Conservation (phyloP, 1,284 basidiomycete genomes). For the Leccinum huronense region DNA sequence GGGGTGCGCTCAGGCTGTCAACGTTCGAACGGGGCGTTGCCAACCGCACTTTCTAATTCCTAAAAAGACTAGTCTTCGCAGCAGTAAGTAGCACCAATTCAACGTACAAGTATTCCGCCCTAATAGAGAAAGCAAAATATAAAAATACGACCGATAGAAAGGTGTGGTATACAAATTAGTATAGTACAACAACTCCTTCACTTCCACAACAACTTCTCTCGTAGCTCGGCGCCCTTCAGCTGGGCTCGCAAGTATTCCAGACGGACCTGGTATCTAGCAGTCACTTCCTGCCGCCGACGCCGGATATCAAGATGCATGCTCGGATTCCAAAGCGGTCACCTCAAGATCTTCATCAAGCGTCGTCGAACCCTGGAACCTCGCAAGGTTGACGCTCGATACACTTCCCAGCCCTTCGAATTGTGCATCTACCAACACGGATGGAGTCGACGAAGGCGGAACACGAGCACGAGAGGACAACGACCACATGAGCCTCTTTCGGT, state of each 20-base stretch:
- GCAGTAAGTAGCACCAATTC: too few relatives aligned
- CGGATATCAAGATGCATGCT: conserved; percentile 59
- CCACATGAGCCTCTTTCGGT: conserved; percentile 51
- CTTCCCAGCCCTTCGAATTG: conserved; percentile 38
- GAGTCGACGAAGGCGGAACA: conserved; percentile 19
- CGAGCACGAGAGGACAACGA: conserved; percentile 46
- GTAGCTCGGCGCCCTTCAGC: conserved; percentile 70
- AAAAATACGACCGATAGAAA: conserved; percentile 12
- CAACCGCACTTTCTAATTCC: too few relatives aligned
- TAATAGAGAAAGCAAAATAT: conserved; percentile 18
- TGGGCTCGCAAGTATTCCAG: conserved; percentile 68
- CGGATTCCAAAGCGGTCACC: conserved; percentile 33
- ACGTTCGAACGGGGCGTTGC: too few relatives aligned
- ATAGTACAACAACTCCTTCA: conserved; percentile 27
- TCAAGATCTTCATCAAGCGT: conserved; percentile 39
- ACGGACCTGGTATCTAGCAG: conserved; percentile 60
- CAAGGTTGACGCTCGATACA: conserved; percentile 45
- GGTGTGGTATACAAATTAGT: conserved; percentile 2
- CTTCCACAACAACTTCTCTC: conserved; percentile 63
- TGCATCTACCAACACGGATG: conserved; percentile 21
- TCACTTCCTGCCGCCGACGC: conserved; percentile 59
- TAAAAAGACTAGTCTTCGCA: too few relatives aligned
- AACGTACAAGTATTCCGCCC: too few relatives aligned
- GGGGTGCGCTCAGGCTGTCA: too few relatives aligned
- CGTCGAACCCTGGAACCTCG: conserved; percentile 49